A percentile compares a stretch with the other conserved stretches of the same genome.
phyloP scores from a whole-genome alignment of 345 rosid genomes.

The Pelargonium nanum region DNA sequence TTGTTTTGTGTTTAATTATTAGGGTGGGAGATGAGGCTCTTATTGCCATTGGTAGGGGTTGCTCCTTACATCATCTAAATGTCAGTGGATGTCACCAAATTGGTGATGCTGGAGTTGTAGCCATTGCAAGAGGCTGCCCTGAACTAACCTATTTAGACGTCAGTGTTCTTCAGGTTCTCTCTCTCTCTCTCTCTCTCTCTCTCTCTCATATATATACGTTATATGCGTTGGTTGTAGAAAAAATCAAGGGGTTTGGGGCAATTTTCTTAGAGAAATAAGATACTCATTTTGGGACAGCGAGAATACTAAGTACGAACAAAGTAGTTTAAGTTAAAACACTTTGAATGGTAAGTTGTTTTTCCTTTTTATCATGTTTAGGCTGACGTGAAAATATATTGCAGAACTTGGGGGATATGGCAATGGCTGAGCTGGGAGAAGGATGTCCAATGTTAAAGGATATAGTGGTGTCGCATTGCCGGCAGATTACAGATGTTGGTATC shows the following conservation, averaged over 20 bases:
- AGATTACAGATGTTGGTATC: constrained; percentile 62
- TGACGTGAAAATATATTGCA: constrained; percentile 22
- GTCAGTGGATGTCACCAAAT: constrained; percentile 83
- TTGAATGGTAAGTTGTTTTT: not conserved
- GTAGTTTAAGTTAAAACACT: not conserved
- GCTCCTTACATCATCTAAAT: constrained; percentile 62
- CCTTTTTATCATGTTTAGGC: not conserved
- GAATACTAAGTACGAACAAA: no score
- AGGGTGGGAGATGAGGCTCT: constrained; percentile 87
- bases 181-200: not conserved
- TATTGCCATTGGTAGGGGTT: constrained; percentile 61
- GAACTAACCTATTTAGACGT: constrained; percentile 63
- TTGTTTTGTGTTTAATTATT: not conserved
- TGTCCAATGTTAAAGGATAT: constrained; percentile 67
- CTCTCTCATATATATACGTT: not conserved
- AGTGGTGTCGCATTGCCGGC: constrained; percentile 78
- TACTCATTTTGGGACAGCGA: no score
- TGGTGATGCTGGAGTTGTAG: constrained; percentile 71
- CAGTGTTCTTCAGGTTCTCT: constrained; percentile 72
- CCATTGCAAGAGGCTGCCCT: constrained; percentile 81
- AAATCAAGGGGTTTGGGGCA: not conserved
- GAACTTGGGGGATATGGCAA: constrained; percentile 67
- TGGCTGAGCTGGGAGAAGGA: constrained; percentile 76
- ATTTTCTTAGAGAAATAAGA: not conserved
- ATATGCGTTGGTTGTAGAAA: not conserved